phyloP scores from a whole-genome alignment of 331 rosid species.

The Malus hybrid region DNA sequence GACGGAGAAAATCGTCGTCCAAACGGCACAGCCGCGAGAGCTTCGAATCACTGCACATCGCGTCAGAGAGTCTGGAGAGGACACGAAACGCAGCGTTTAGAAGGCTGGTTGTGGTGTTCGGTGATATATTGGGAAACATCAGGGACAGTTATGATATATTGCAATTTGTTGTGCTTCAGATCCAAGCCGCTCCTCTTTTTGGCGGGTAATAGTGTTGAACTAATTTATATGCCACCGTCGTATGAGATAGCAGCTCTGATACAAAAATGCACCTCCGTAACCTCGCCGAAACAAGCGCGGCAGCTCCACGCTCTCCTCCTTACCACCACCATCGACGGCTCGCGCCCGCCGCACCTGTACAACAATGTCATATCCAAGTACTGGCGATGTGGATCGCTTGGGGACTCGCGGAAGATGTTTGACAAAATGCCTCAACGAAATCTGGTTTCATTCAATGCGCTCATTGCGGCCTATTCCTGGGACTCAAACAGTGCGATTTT shows the following conservation, averaged over 20 bases:
- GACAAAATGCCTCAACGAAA: conserved; percentile 74
- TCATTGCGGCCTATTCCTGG: conserved; percentile 59
- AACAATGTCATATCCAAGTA: conserved; percentile 74
- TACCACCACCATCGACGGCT: conserved; percentile 24
- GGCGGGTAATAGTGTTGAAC: background rate
- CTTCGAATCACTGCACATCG: conserved; percentile 23
- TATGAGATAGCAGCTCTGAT: conserved; percentile 28
- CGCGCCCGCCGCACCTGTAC: conserved; percentile 36
- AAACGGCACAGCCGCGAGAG: conserved; percentile 52
- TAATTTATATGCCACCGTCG: conserved; percentile 21
- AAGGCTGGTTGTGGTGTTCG: background rate
- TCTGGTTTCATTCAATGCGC: conserved; percentile 65
- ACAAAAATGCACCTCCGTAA: conserved; percentile 48
- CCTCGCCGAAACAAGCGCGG: conserved; percentile 60
- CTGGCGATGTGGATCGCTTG: conserved; percentile 40
- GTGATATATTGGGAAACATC: background rate
- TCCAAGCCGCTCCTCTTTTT: background rate
- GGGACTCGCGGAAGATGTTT: conserved; percentile 49
- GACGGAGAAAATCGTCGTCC: conserved; percentile 42
- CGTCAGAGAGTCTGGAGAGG: no score
- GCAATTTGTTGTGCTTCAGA: background rate
- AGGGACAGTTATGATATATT: background rate
- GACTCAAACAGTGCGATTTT: conserved; percentile 25
- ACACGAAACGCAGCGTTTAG: conserved; percentile 11
- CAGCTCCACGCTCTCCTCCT: conserved; percentile 67